Conservation (phyloP, 495 filamentous ascomycete species). For the Pyrenopolyporus hunteri region DNA sequence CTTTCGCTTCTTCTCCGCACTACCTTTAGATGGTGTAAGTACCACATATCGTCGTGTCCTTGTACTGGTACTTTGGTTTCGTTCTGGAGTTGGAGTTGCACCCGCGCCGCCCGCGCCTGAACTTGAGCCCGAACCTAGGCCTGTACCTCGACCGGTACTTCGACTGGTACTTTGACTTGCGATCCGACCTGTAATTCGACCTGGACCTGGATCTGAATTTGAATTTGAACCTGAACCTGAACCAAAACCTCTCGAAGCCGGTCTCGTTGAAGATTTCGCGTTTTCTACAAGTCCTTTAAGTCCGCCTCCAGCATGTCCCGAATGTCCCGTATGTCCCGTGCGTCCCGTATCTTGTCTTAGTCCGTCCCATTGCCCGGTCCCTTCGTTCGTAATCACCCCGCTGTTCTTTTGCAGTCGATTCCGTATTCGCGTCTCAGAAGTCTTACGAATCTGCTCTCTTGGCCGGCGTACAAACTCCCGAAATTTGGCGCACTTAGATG, state of each 20-base stretch:
- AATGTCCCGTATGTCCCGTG: background rate
- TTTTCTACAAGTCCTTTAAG: too few relatives aligned
- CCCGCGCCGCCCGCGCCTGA: slow-evolving; percentile 3
- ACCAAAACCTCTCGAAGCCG: too few relatives aligned
- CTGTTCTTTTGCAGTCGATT: slow-evolving; percentile 21
- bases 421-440: slow-evolving; percentile 18
- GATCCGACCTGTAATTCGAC: background rate
- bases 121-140: background rate
- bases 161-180: background rate
- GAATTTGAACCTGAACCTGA: slow-evolving; percentile 2
- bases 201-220: background rate
- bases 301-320: background rate
- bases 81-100: background rate
- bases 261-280: too few relatives aligned
- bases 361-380: background rate
- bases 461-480: slow-evolving; percentile 32
- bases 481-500: slow-evolving; percentile 25
- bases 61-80: slow-evolving; percentile 16
- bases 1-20: slow-evolving; percentile 26
- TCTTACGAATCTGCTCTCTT: slow-evolving; percentile 28
- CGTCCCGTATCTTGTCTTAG: background rate
- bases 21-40: background rate
- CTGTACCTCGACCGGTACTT: slow-evolving; percentile 2
- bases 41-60: too few relatives aligned
- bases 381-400: background rate